Conservation (phyloP, 2,329 filamentous ascomycete genomes). For the Raffaelea deltoideospora region DNA sequence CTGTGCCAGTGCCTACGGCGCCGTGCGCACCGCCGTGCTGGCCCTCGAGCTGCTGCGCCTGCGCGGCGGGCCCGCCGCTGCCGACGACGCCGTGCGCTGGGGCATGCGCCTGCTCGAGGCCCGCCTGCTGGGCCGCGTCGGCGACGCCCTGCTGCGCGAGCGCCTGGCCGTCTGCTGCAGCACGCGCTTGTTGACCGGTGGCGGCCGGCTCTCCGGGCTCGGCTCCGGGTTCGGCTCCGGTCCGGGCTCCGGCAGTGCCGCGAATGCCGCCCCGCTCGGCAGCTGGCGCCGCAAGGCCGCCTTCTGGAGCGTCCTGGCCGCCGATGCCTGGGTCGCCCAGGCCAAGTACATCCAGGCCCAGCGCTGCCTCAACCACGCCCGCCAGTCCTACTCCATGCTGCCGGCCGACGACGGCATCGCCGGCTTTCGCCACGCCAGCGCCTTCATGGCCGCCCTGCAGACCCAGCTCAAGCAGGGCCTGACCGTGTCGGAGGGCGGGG, state of each 20-base stretch:
- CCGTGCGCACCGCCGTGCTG: slow-evolving; percentile 61
- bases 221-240: slow-evolving; percentile 84
- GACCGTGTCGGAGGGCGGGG: slow-evolving; percentile 12
- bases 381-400: slow-evolving; percentile 35
- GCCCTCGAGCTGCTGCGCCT: slow-evolving; percentile 68
- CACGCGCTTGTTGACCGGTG: slow-evolving; percentile 53
- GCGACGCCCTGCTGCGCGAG: slow-evolving; percentile 73
- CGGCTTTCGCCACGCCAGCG: slow-evolving; percentile 33
- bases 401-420: slow-evolving; percentile 34
- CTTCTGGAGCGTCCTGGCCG: slow-evolving; percentile 72
- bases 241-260: slow-evolving; percentile 45
- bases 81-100: slow-evolving; percentile 82
- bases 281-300: slow-evolving; percentile 69
- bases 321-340: slow-evolving; percentile 69
- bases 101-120: slow-evolving; percentile 64
- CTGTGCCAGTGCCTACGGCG: slow-evolving; percentile 64
- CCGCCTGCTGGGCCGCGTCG: slow-evolving; percentile 56
- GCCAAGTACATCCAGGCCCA: slow-evolving; percentile 67
- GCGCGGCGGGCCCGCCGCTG: slow-evolving; percentile 60
- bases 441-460: slow-evolving; percentile 37
- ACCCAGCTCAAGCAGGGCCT: slow-evolving; percentile 32
- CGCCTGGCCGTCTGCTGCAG: slow-evolving; percentile 74
- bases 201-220: too few relatives aligned
- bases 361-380: slow-evolving; percentile 57
- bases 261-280: slow-evolving; percentile 35